Evolutionary conservation across 2,329 filamentous ascomycete genomes (phyloP).

Genomic region (Albifimbria verrucaria): DNA sequence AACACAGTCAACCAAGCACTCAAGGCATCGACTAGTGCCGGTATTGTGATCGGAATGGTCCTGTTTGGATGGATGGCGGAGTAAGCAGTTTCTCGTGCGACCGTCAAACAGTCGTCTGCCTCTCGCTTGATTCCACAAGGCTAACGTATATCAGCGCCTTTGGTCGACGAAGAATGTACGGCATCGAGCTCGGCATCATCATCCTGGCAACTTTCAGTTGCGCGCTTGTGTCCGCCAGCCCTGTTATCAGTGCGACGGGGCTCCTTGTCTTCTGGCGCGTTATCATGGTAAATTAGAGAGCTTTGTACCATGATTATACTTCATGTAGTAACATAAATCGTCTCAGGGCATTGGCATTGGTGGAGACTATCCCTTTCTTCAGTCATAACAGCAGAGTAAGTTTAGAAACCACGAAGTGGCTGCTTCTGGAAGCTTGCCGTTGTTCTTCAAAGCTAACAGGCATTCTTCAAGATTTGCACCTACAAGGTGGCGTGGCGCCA

Average conservation of each 20-base stretch:
- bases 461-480: slow-evolving; percentile 62
- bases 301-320: not conserved
- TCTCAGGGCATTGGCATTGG: slow-evolving; percentile 67
- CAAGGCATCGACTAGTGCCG: slow-evolving; percentile 77
- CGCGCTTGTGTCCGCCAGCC: slow-evolving; percentile 58
- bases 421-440: not conserved
- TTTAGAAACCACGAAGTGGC: slow-evolving; percentile 10
- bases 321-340: not conserved
- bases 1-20: slow-evolving; percentile 66
- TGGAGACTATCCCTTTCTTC: slow-evolving; percentile 80
- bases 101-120: not conserved
- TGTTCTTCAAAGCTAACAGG: slow-evolving; percentile 9
- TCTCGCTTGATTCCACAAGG: not conserved
- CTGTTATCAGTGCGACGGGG: slow-evolving; percentile 56
- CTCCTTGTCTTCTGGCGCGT: slow-evolving; percentile 73
- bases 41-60: slow-evolving; percentile 75
- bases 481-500: slow-evolving; percentile 76
- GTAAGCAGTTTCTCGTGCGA: slow-evolving; percentile 18
- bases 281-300: slow-evolving; percentile 53
- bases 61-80: slow-evolving; percentile 77
- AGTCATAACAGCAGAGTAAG: slow-evolving; percentile 73
- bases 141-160: slow-evolving; percentile 42
- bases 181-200: slow-evolving; percentile 70
- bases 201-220: slow-evolving; percentile 68
- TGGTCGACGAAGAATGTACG: slow-evolving; percentile 80